phyloP scores from a whole-genome alignment of 805 yeast species.

The Yarrowia deformans region DNA sequence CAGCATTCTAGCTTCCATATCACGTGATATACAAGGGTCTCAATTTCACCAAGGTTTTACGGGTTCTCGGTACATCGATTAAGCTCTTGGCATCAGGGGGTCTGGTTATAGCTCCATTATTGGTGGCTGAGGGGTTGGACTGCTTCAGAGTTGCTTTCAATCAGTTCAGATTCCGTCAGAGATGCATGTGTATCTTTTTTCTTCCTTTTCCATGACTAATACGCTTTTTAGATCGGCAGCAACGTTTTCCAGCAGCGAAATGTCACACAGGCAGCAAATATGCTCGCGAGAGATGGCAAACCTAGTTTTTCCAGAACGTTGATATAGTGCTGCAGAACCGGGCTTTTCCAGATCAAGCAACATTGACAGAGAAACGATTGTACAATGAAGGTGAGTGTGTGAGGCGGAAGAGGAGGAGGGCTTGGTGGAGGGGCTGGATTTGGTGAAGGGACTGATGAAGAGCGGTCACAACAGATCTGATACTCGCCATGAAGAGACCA shows the following conservation, averaged over 20 bases:
- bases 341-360: constrained; percentile 10
- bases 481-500: too few species aligned
- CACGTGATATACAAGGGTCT: too few species aligned
- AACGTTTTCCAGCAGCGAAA: not conserved
- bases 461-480: too few species aligned
- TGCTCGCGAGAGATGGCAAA: constrained; percentile 16
- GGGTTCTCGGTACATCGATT: too few species aligned
- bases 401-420: not conserved
- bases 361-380: not conserved
- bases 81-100: too few species aligned
- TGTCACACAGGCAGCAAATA: constrained; percentile 30
- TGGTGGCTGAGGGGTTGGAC: too few species aligned
- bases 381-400: constrained; percentile 13
- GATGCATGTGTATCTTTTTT: too few species aligned
- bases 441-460: too few species aligned
- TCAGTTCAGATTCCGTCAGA: not conserved
- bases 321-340: not conserved
- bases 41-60: too few species aligned
- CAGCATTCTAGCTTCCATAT: too few species aligned
- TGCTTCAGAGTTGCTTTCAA: not conserved
- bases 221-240: not conserved
- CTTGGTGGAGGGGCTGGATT: too few species aligned
- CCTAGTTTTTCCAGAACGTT: not conserved
- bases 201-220: not conserved
- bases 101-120: too few species aligned